phyloP scores from a whole-genome alignment of 1,284 basidiomycete genomes.

The Ganoderma meredithae region DNA sequence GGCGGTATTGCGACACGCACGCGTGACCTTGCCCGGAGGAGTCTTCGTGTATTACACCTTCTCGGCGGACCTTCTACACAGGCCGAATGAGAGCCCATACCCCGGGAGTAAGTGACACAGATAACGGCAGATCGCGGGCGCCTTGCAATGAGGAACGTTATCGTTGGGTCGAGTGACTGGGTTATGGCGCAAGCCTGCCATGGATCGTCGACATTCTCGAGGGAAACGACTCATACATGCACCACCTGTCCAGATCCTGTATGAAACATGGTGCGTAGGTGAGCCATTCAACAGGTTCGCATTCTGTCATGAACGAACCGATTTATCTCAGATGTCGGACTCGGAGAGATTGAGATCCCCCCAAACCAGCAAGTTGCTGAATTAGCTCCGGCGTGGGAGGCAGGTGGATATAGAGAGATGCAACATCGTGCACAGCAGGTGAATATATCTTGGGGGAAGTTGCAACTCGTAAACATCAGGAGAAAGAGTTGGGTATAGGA shows the following conservation, averaged over 20 bases:
- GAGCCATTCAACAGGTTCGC: neutral
- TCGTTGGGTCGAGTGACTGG: neutral
- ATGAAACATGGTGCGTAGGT: neutral
- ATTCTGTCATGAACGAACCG: neutral
- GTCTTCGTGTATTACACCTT: neutral
- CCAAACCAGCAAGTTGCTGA: neutral
- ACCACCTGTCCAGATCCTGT: neutral
- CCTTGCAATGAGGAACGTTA: neutral
- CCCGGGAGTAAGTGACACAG: neutral
- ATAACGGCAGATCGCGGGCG: neutral
- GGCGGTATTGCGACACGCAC: slow-evolving; percentile 31
- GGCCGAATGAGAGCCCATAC: neutral
- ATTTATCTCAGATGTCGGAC: neutral
- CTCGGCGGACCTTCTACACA: slow-evolving; percentile 19
- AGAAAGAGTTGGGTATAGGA: neutral
- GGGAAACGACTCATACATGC: neutral
- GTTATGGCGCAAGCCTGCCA: slow-evolving; percentile 17
- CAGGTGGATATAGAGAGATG: neutral
- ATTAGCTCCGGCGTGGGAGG: neutral
- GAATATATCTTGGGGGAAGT: neutral
- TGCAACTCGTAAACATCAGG: neutral
- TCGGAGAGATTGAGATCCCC: neutral
- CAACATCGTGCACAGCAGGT: neutral
- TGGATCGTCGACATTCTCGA: neutral
- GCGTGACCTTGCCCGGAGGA: slow-evolving; percentile 28